A percentile compares a stretch with the other conserved stretches of the same genome.
These are phyloP conservation scores for Phytophthora tubulina DNA, from an alignment of 352 stramenopile species.

Conservation along the genomic window DNA sequence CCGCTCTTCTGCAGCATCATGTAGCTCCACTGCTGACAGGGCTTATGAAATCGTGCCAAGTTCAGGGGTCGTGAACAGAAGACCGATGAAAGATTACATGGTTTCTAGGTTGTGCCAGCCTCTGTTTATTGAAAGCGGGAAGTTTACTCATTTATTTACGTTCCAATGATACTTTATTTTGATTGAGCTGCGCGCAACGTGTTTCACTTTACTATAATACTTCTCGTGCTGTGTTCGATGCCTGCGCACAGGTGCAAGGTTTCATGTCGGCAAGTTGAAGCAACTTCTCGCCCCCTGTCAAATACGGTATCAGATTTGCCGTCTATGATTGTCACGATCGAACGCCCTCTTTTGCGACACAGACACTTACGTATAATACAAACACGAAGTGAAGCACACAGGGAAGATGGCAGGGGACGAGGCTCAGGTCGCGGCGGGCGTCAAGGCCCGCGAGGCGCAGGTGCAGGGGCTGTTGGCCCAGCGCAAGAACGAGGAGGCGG, in stretches of 20 bases:
- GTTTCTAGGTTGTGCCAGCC: too few relatives aligned
- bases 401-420: conserved; percentile 70
- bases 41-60: too few relatives aligned
- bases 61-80: not conserved
- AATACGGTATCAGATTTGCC: conserved; percentile 34
- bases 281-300: conserved; percentile 10
- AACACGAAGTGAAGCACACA: conserved; percentile 10
- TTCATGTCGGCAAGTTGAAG: conserved; percentile 24
- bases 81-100: too few relatives aligned
- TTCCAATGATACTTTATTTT: not conserved
- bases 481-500: conserved; percentile 85
- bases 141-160: not conserved
- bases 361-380: conserved; percentile 5
- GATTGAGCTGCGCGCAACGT: too few relatives aligned
- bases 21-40: conserved; percentile 28
- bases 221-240: not conserved
- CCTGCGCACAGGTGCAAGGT: not conserved
- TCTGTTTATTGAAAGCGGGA: not conserved
- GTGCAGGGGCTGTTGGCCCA: conserved; percentile 79
- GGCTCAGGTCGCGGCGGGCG: conserved; percentile 55
- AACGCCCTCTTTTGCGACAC: conserved; percentile 16
- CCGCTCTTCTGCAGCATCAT: conserved; percentile 76
- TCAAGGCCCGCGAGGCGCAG: conserved; percentile 69
- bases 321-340: conserved; percentile 12
- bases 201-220: too few relatives aligned